A percentile compares a stretch with the other conserved stretches of the same genome.
Evolutionary conservation across 1,284 basidiomycete genomes (phyloP).

Genomic region (Sporisorium iseilematis-ciliati): DNA sequence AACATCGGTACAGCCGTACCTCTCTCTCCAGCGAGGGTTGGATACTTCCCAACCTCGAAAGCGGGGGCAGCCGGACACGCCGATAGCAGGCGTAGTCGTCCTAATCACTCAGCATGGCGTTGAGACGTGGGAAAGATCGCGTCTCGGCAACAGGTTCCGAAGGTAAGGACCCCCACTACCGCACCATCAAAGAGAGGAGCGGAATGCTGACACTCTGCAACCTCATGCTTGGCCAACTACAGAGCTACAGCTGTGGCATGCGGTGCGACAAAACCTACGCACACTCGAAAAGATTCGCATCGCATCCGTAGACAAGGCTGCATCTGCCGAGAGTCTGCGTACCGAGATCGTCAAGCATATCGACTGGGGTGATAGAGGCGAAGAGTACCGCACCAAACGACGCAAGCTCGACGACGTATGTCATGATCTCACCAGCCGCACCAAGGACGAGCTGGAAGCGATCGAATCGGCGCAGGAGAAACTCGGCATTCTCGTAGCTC

Average conservation of each 20-base stretch:
- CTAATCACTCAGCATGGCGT: slow-evolving; percentile 21
- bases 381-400: slow-evolving; percentile 53
- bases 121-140: slow-evolving; percentile 47
- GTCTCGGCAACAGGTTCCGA: slow-evolving; percentile 46
- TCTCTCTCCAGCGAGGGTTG: neutral
- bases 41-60: slow-evolving; percentile 5
- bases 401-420: slow-evolving; percentile 49
- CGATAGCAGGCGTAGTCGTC: neutral
- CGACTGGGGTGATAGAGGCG: slow-evolving; percentile 44
- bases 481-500: slow-evolving; percentile 56
- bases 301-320: slow-evolving; percentile 43
- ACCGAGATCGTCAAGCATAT: slow-evolving; percentile 32
- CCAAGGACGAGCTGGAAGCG: slow-evolving; percentile 54
- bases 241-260: slow-evolving; percentile 67
- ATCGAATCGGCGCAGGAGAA: slow-evolving; percentile 62
- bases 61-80: neutral
- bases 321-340: slow-evolving; percentile 27
- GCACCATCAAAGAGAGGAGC: neutral
- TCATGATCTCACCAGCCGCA: slow-evolving; percentile 43
- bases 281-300: slow-evolving; percentile 59
- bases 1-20: slow-evolving; percentile 8
- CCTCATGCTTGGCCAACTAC: neutral
- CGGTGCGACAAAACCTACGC: slow-evolving; percentile 56
- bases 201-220: neutral
- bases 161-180: slow-evolving; percentile 20